Percentiles rank a stretch among this genome's conserved stretches.
phyloP scores from a whole-genome alignment of 1,284 basidiomycete species.

The Ceratobasidium sp. region DNA sequence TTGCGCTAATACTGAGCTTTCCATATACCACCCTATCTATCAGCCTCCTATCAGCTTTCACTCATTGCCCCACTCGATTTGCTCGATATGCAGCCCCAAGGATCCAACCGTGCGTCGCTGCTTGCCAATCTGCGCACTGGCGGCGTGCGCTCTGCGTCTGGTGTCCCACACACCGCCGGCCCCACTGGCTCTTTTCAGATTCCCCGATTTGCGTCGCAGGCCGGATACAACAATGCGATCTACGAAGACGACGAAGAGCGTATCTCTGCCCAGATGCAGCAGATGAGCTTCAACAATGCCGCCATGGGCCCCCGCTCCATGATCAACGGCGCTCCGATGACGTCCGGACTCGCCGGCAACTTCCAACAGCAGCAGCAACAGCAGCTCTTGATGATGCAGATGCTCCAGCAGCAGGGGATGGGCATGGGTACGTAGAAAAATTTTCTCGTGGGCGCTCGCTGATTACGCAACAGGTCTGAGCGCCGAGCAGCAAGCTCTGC shows the following conservation, averaged over 20 bases:
- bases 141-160: constrained; percentile 74
- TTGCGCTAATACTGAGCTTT: background rate
- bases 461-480: constrained; percentile 22
- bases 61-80: background rate
- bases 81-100: constrained; percentile 39
- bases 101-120: constrained; percentile 76
- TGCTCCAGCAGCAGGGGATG: constrained; percentile 43
- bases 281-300: constrained; percentile 51
- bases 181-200: constrained; percentile 63
- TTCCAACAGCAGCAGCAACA: constrained; percentile 66
- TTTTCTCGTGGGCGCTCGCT: constrained; percentile 8
- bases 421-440: constrained; percentile 3
- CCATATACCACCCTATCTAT: background rate
- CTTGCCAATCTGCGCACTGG: constrained; percentile 84
- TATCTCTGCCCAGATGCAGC: constrained; percentile 56
- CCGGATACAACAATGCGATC: constrained; percentile 52
- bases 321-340: constrained; percentile 58
- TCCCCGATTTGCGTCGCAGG: constrained; percentile 56
- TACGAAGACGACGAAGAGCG: constrained; percentile 59
- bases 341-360: constrained; percentile 72
- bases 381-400: constrained; percentile 52
- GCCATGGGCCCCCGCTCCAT: constrained; percentile 33
- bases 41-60: background rate
- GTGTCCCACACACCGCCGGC: constrained; percentile 70
- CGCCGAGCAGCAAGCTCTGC: constrained; percentile 54